These are phyloP conservation scores for Eimeria sp. DNA, from an alignment of 169 alveolate species.

Conservation along the genomic window DNA sequence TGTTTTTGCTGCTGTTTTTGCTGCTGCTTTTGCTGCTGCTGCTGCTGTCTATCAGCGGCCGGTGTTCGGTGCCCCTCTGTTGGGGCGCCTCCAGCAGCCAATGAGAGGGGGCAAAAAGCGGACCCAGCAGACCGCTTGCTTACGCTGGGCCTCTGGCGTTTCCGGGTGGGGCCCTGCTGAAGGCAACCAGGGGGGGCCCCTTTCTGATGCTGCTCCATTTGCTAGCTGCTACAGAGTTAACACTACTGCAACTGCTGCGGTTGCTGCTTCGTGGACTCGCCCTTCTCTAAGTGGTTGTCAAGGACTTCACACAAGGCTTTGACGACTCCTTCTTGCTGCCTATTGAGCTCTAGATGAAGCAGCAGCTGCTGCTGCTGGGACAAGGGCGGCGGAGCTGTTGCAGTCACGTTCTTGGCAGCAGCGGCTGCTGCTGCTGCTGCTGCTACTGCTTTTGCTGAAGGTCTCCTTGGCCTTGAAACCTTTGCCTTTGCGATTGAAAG, in stretches of 20 bases:
- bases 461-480: neutral
- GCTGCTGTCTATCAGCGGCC: neutral
- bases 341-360: neutral
- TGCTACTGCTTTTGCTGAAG: no score
- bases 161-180: neutral
- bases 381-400: neutral
- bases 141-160: no score
- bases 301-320: conserved; percentile 5
- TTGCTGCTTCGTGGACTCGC: neutral
- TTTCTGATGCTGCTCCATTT: conserved; percentile 6
- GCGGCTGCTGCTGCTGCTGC: neutral
- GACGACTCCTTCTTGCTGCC: neutral
- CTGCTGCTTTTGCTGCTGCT: neutral
- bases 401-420: neutral
- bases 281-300: neutral
- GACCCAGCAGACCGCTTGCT: neutral
- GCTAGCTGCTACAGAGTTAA: neutral
- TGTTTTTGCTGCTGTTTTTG: no score
- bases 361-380: conserved; percentile 1
- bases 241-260: neutral
- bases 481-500: neutral
- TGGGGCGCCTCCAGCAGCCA: neutral
- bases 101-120: neutral
- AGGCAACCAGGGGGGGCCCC: neutral
- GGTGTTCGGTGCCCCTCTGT: neutral